Percentiles rank a stretch among this genome's conserved stretches.
phyloP scores from a whole-genome alignment of 176 grass and related monocot species.

The Chloris gayana region DNA sequence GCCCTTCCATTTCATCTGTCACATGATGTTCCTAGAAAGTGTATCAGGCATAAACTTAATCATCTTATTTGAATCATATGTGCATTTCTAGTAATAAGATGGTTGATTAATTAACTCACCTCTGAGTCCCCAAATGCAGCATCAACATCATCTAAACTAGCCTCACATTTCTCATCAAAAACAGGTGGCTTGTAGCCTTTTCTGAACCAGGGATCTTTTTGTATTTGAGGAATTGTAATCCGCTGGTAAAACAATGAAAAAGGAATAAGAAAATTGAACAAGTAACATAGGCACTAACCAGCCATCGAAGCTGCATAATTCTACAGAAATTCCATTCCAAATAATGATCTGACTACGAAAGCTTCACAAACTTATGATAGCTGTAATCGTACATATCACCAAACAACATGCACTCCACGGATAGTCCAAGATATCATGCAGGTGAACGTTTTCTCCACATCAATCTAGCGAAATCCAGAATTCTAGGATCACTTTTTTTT shows the following conservation, averaged over 20 bases:
- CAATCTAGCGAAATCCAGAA: background rate
- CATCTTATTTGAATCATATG: constrained; percentile 13
- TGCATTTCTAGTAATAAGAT: constrained; percentile 23
- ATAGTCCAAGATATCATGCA: background rate
- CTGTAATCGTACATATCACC: background rate
- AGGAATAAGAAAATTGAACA: constrained; percentile 19
- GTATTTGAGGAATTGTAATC: constrained; percentile 71
- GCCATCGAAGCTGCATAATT: background rate
- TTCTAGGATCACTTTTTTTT: constrained; percentile 40
- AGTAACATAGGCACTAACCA: background rate
- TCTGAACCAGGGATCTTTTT: constrained; percentile 84
- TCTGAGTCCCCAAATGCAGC: constrained; percentile 83
- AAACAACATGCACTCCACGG: background rate
- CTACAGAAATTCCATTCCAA: background rate
- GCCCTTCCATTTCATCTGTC: constrained; percentile 70
- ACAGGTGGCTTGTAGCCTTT: constrained; percentile 75
- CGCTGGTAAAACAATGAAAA: constrained; percentile 46
- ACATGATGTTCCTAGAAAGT: constrained; percentile 72
- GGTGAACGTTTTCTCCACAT: constrained; percentile 10
- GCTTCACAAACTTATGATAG: background rate
- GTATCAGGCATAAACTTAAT: constrained; percentile 3
- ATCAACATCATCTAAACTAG: constrained; percentile 71
- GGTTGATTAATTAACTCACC: constrained; percentile 53
- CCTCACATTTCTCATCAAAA: constrained; percentile 57
- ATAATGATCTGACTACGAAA: background rate